Evolutionary conservation across 2,329 filamentous ascomycete species (phyloP).

Genomic region (Raffaelea albimanens): DNA sequence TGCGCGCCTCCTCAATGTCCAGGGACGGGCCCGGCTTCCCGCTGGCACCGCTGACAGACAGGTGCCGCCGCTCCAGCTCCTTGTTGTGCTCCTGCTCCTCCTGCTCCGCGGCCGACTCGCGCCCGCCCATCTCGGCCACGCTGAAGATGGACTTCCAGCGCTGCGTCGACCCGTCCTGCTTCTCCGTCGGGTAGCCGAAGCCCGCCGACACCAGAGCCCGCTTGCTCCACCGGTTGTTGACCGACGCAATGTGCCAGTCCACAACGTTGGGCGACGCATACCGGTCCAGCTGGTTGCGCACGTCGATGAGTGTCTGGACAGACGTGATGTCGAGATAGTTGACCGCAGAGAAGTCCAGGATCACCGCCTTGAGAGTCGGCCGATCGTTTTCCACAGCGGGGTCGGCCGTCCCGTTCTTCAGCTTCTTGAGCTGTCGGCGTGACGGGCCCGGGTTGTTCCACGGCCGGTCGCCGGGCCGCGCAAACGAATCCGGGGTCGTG

Average conservation of each 20-base stretch:
- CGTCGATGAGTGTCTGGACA: conserved; percentile 46
- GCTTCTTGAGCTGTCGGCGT: conserved; percentile 25
- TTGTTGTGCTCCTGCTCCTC: conserved; percentile 54
- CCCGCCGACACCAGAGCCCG: conserved; percentile 45
- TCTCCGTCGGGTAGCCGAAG: conserved; percentile 52
- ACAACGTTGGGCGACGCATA: conserved; percentile 38
- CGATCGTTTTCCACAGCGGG: conserved; percentile 13
- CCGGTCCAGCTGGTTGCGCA: conserved; percentile 43
- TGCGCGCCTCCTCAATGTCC: conserved; percentile 17
- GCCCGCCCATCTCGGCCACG: conserved; percentile 73
- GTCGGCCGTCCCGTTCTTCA: conserved; percentile 12
- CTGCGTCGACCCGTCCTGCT: conserved; percentile 40
- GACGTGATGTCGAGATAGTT: conserved; percentile 49
- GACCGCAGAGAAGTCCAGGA: conserved; percentile 49
- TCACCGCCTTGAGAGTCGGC: conserved; percentile 34
- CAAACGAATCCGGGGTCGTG: conserved; percentile 60
- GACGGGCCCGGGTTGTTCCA: conserved; percentile 90
- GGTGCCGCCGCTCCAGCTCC: conserved; percentile 13
- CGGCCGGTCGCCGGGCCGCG: conserved; percentile 65
- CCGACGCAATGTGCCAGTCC: conserved; percentile 45
- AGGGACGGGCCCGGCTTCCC: conserved; percentile 9
- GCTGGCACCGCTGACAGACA: conserved; percentile 3
- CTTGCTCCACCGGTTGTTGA: conserved; percentile 47
- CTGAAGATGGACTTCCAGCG: conserved; percentile 95
- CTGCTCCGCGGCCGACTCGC: conserved; percentile 56